These are phyloP conservation scores for Luzula sylvatica DNA, from an alignment of 176 grass and related monocot genomes.

Conservation along the genomic window DNA sequence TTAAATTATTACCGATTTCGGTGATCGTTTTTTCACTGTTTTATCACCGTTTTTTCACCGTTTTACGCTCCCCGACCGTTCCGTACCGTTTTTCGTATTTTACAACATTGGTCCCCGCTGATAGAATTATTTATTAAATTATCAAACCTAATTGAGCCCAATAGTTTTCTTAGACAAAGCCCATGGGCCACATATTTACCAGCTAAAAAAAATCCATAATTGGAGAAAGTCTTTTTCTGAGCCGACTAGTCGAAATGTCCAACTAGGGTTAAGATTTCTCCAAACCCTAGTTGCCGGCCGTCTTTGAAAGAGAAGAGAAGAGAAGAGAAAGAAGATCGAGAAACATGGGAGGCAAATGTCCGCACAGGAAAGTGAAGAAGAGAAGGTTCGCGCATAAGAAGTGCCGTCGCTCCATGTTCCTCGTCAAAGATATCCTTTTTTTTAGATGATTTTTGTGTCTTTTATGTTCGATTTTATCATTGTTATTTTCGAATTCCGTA, in stretches of 20 bases:
- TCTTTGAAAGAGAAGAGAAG: not conserved
- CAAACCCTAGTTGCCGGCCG: not conserved
- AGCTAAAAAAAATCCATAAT: not conserved
- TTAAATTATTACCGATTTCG: too few relatives aligned
- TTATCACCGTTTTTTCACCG: too few relatives aligned
- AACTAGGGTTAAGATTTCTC: not conserved
- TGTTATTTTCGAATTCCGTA: not conserved
- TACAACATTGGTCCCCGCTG: too few relatives aligned
- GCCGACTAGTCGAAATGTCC: too few relatives aligned
- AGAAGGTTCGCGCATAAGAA: constrained; percentile 70
- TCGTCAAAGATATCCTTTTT: constrained; percentile 57
- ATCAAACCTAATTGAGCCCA: too few relatives aligned
- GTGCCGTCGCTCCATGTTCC: constrained; percentile 71
- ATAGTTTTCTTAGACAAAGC: too few relatives aligned
- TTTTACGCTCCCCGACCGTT: too few relatives aligned
- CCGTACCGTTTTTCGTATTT: too few relatives aligned
- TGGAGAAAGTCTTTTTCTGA: too few relatives aligned
- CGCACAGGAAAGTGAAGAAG: constrained; percentile 98
- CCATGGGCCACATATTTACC: too few relatives aligned
- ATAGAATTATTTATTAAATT: too few relatives aligned
- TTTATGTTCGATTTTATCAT: not conserved
- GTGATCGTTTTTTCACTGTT: too few relatives aligned
- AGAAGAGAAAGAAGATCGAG: not conserved
- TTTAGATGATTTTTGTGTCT: not conserved
- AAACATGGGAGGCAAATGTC: constrained; percentile 90